These are phyloP conservation scores for Elongisporangium senticosum DNA, from an alignment of 352 stramenopile genomes.

Conservation along the genomic window DNA sequence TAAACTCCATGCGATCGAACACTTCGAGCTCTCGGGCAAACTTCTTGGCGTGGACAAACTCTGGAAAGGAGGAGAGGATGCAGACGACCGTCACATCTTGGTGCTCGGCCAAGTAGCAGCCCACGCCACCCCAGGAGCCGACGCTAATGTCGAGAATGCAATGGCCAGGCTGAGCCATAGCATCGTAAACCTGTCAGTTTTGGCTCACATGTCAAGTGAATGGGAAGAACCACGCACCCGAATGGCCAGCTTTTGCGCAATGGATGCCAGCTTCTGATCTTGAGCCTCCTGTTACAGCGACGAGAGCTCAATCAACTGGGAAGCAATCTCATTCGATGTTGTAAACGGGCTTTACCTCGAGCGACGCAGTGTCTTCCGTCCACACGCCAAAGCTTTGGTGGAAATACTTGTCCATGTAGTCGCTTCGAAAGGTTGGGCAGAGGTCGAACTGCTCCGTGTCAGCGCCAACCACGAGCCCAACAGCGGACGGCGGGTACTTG, in stretches of 20 bases:
- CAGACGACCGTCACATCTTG: conserved; percentile 40
- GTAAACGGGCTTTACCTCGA: conserved; percentile 20
- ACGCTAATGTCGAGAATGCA: conserved; percentile 79
- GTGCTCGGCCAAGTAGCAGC: conserved; percentile 62
- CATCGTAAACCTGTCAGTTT: background rate
- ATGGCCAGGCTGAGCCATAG: conserved; percentile 33
- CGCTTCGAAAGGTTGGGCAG: conserved; percentile 53
- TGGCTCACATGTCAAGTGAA: background rate
- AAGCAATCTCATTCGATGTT: too few species aligned
- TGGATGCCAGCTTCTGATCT: conserved; percentile 56
- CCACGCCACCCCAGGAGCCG: conserved; percentile 76
- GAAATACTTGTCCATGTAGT: conserved; percentile 76
- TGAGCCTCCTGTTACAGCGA: conserved; percentile 41
- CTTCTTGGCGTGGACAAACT: conserved; percentile 48
- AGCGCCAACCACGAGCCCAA: conserved; percentile 57
- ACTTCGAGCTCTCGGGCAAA: conserved; percentile 59
- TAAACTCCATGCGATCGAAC: conserved; percentile 62
- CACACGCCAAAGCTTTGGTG: conserved; percentile 77
- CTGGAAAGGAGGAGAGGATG: conserved; percentile 48
- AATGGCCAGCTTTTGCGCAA: conserved; percentile 57
- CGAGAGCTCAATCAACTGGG: background rate
- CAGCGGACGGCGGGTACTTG: conserved; percentile 68
- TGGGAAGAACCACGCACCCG: conserved; percentile 20
- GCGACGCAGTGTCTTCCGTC: conserved; percentile 30
- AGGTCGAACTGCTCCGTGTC: conserved; percentile 75